A percentile compares a stretch with the other conserved stretches of the same genome.
Conservation (phyloP, 352 stramenopile genomes). For the Peronospora farinosa region DNA sequence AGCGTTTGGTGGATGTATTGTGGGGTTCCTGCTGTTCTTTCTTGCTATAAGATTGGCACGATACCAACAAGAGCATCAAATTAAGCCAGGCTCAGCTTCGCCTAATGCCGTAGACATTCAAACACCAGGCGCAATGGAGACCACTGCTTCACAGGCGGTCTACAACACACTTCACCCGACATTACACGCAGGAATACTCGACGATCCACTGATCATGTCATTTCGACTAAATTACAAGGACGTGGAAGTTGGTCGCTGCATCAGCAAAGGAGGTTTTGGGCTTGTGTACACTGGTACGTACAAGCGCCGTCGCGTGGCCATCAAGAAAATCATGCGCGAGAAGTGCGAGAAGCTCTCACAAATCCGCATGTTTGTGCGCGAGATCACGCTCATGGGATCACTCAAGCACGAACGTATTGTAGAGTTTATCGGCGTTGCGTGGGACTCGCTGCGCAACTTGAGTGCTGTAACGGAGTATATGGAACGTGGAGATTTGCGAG, state of each 20-base stretch:
- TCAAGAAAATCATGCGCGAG: conserved; percentile 41
- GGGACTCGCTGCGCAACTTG: conserved; percentile 51
- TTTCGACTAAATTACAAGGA: conserved; percentile 37
- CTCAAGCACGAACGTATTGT: conserved; percentile 63
- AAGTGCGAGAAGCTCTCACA: conserved; percentile 29
- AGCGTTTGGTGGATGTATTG: conserved; percentile 29
- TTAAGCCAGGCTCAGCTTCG: conserved; percentile 10
- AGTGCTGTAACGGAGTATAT: conserved; percentile 67
- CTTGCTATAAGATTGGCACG: conserved; percentile 18
- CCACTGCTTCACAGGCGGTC: conserved; percentile 28
- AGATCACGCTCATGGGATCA: conserved; percentile 61
- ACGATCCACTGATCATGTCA: conserved; percentile 34
- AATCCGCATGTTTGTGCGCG: conserved; percentile 36
- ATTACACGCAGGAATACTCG: conserved; percentile 28
- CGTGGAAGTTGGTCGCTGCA: conserved; percentile 30
- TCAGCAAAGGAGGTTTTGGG: conserved; percentile 41
- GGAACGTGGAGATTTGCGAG: conserved; percentile 59
- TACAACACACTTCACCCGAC: conserved; percentile 40
- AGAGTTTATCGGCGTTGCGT: conserved; percentile 62
- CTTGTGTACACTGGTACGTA: conserved; percentile 37
- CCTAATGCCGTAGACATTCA: conserved; percentile 14
- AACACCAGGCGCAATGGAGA: conserved; percentile 18
- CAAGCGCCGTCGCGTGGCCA: conserved; percentile 30
- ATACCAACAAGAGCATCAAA: conserved; percentile 9
- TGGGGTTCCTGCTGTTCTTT: conserved; percentile 36